Percentiles rank a stretch among this genome's conserved stretches.
Evolutionary conservation across 768 basidiomycete genomes (phyloP).

Genomic region (Mycena kentingensis): DNA sequence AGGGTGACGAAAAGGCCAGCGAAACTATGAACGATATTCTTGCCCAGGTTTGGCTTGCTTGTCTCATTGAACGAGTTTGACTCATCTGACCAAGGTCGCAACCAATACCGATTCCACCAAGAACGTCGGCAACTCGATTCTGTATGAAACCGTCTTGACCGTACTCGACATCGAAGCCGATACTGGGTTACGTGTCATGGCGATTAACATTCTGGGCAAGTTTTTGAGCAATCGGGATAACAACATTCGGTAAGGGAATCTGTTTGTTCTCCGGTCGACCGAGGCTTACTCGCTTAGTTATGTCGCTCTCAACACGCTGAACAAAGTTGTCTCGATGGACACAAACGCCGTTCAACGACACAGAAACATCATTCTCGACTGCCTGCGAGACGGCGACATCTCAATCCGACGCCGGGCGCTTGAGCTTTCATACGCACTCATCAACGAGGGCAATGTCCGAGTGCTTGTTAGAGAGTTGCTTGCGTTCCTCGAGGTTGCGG

Average conservation of each 20-base stretch:
- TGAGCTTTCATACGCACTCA: slow-evolving; percentile 94
- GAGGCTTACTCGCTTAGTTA: slow-evolving; percentile 60
- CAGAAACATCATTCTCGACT: slow-evolving; percentile 98
- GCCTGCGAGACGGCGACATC: slow-evolving; percentile 97
- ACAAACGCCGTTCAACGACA: slow-evolving; percentile 98
- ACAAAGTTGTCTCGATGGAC: slow-evolving; percentile 97
- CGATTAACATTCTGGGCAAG: slow-evolving; percentile 98
- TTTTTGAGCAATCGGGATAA: slow-evolving; percentile 98
- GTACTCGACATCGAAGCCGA: slow-evolving; percentile 98
- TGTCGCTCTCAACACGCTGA: slow-evolving; percentile 95
- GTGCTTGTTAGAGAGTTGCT: slow-evolving; percentile 90
- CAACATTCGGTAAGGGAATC: slow-evolving; percentile 83
- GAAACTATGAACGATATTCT: slow-evolving; percentile 99
- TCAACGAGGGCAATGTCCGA: slow-evolving; percentile 93
- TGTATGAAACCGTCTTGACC: slow-evolving; percentile 96
- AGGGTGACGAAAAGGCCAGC: slow-evolving; percentile 80
- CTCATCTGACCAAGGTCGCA: slow-evolving; percentile 66
- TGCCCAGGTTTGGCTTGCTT: slow-evolving; percentile 65
- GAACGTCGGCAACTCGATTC: slow-evolving; percentile 96
- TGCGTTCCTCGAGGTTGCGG: slow-evolving; percentile 96
- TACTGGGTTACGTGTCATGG: slow-evolving; percentile 94
- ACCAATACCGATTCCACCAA: slow-evolving; percentile 98
- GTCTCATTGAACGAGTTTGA: not conserved
- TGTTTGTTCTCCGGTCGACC: not conserved
- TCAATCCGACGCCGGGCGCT: slow-evolving; percentile 96